phyloP scores from a whole-genome alignment of 1,284 basidiomycete species.

The Leccinum fallax region DNA sequence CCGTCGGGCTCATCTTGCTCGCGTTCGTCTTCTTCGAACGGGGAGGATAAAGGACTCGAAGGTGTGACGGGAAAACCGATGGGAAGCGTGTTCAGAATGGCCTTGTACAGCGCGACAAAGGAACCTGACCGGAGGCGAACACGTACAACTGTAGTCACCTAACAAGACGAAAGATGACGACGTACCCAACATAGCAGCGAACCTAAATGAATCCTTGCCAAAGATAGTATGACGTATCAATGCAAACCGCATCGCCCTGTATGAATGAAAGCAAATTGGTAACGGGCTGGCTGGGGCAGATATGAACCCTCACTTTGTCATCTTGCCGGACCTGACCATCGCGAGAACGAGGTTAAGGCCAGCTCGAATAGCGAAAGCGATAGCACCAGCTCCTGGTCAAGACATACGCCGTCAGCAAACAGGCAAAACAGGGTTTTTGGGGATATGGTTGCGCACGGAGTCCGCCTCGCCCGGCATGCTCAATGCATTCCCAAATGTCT shows the following conservation, averaged over 20 bases:
- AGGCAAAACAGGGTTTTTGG: not conserved
- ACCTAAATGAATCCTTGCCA: no score
- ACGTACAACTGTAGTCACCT: not conserved
- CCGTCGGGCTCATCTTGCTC: conserved; percentile 27
- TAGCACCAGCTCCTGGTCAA: no score
- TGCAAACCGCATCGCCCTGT: no score
- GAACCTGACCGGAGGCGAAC: conserved; percentile 50
- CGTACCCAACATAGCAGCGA: no score
- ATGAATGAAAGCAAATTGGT: no score
- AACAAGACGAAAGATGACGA: no score
- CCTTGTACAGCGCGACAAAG: conserved; percentile 82
- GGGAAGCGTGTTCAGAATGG: conserved; percentile 81
- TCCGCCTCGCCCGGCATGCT: conserved; percentile 76
- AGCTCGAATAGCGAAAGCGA: no score
- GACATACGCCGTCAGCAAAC: not conserved
- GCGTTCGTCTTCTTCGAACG: conserved; percentile 42
- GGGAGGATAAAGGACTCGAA: conserved; percentile 39
- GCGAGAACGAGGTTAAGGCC: no score
- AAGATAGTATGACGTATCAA: no score
- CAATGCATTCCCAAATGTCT: conserved; percentile 69
- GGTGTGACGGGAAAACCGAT: conserved; percentile 61
- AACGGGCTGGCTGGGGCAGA: no score
- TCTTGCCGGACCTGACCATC: no score
- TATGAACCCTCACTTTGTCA: no score
- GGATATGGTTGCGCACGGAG: conserved; percentile 57